Evolutionary conservation across 2,329 filamentous ascomycete genomes (phyloP).

Genomic region (Colletotrichum gloeosporioides): DNA sequence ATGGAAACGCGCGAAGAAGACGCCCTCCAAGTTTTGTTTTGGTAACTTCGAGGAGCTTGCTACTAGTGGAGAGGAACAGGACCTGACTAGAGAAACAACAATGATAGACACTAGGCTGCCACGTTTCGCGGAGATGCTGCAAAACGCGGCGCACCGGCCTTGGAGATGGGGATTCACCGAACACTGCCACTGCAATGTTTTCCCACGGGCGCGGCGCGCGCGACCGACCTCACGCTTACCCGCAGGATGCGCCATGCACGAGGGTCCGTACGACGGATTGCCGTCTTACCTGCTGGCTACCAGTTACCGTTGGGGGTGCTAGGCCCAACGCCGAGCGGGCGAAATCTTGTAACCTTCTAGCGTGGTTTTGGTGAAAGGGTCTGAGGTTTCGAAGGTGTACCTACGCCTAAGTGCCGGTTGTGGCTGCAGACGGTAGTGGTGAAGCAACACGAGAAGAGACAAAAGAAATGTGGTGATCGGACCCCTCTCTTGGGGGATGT

Average conservation of each 20-base stretch:
- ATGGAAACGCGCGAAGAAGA: background rate
- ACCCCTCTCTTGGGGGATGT: background rate
- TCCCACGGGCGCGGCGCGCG: background rate
- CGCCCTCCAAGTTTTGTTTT: background rate
- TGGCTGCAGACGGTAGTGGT: background rate
- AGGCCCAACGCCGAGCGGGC: background rate
- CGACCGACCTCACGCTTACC: background rate
- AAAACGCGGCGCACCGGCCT: background rate
- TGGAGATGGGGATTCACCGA: background rate
- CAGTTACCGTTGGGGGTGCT: background rate
- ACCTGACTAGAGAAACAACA: background rate
- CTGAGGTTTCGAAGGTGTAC: background rate
- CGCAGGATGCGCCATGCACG: background rate
- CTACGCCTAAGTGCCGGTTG: background rate
- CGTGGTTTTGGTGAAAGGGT: background rate
- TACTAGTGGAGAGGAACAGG: background rate
- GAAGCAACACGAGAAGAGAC: background rate
- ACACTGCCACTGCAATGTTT: background rate
- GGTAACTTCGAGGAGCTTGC: background rate
- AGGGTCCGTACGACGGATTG: background rate
- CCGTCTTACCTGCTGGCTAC: background rate
- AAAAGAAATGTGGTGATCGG: background rate
- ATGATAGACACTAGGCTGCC: background rate
- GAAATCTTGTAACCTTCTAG: background rate
- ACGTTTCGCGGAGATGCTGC: background rate